phyloP scores from a whole-genome alignment of 495 filamentous ascomycete species.

The Sphaerosporella brunnea region DNA sequence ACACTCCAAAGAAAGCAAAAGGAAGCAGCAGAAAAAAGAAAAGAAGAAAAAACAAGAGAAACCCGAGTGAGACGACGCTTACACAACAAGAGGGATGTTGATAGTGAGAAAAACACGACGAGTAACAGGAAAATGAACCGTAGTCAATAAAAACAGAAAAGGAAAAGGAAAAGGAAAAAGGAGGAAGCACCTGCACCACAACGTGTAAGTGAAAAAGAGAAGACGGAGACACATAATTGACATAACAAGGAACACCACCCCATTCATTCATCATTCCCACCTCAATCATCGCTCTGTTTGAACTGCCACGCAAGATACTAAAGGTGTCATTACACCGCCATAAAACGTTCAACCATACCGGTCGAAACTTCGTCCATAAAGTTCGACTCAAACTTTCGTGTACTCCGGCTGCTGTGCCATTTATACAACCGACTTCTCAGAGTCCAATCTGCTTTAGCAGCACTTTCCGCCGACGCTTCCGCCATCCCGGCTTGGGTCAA shows the following conservation, averaged over 20 bases:
- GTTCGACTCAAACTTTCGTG: too few species aligned
- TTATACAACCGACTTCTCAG: too few species aligned
- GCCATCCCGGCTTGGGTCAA: conserved; percentile 41
- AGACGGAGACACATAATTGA: too few species aligned
- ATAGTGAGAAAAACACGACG: too few species aligned
- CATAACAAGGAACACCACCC: not conserved
- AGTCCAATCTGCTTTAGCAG: conserved; percentile 56
- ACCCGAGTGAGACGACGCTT: not conserved
- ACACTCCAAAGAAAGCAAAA: not conserved
- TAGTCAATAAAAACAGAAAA: conserved; percentile 13
- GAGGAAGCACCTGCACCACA: not conserved
- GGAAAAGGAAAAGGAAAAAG: conserved; percentile 7
- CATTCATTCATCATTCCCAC: not conserved
- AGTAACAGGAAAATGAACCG: conserved; percentile 11
- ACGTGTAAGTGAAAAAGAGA: not conserved
- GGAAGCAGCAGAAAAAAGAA: not conserved
- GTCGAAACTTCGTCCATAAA: too few species aligned
- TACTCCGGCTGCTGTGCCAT: too few species aligned
- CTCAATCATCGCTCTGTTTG: too few species aligned
- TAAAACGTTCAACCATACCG: too few species aligned
- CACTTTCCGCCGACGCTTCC: conserved; percentile 59
- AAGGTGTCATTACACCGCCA: too few species aligned
- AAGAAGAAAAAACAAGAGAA: not conserved
- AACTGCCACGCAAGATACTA: too few species aligned
- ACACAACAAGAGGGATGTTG: too few species aligned